These are phyloP conservation scores for Eremochloa ophiuroides DNA, from an alignment of 176 grass and related monocot genomes.

Conservation along the genomic window DNA sequence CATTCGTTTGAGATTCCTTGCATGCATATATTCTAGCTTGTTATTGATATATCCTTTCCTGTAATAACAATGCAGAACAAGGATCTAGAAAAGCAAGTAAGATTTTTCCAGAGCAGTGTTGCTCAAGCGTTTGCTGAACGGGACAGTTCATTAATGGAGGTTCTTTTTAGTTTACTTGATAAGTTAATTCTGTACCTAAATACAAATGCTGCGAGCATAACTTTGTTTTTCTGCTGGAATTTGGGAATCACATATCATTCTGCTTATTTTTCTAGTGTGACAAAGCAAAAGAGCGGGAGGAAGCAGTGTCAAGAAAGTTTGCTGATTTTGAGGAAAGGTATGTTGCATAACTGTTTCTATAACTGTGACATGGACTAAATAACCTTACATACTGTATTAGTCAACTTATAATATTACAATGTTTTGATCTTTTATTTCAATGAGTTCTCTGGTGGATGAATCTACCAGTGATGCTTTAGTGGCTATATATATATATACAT, in stretches of 20 bases:
- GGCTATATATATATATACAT: background rate
- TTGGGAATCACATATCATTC: constrained; percentile 9
- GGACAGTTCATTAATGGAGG: constrained; percentile 89
- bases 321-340: constrained; percentile 72
- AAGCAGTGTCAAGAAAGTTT: constrained; percentile 54
- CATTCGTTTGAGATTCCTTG: constrained; percentile 6
- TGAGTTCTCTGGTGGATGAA: background rate
- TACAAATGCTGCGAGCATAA: constrained; percentile 2
- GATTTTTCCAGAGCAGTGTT: constrained; percentile 92
- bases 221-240: background rate
- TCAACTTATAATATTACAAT: background rate
- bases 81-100: constrained; percentile 91
- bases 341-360: constrained; percentile 7
- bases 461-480: background rate
- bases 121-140: constrained; percentile 88
- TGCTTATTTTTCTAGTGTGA: constrained; percentile 60
- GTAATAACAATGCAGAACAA: constrained; percentile 65
- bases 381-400: background rate
- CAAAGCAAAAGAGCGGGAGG: constrained; percentile 84
- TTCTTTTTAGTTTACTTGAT: constrained; percentile 30
- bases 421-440: constrained; percentile 4
- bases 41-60: constrained; percentile 4
- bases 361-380: constrained; percentile 1
- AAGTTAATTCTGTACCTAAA: constrained; percentile 26
- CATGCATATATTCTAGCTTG: background rate